Evolutionary conservation across 306 rosid genomes (phyloP), one percentile per base, ranked within the genome.

Genomic region (Alnus glutinosa): DNA sequence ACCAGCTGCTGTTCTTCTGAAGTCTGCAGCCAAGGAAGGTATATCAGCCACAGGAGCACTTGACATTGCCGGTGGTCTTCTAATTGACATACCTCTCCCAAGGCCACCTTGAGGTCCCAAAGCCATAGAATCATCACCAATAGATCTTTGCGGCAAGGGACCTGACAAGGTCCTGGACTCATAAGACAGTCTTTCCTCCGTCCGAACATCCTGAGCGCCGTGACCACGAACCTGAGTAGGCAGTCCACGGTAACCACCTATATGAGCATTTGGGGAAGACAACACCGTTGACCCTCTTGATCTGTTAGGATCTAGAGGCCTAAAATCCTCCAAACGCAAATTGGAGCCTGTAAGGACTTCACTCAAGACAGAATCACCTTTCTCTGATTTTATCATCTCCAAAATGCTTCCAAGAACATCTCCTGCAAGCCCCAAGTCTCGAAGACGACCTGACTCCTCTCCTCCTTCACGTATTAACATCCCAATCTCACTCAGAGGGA

Each of bases 51-150:
- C 71, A 9, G 89, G 62, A 4, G 87, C 57, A 77, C 84, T 50
- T 19, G 93, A 72, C 78, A 87, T 74, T 63, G 89, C 76, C 39
- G 89, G 85, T 55, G 96, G 80, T 75, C 98, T 98, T 85, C 97
- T 91, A 23, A 57, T 80, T 77, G 98, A 90, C 98, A 96, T 96
- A 82, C 97, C 99, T 88, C 90, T 85, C 13, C 92, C 99, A 75
- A 96, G 96, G 80, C 99, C 97, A 81, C 94, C 98, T 71, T 93
- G 97, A 68, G 99, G 99, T n/a, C 91, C 99, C 88, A 96, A 79
- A 61, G 89, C 85, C 69, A 90, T 90, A 64, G 97, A 90, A 47
- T 90, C 89, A 64, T 89, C 96, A 69, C 88, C 94, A 1, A 77
- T 18, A 46, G 93, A 79, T 78, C 91, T 89, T 37, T 89, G 97